A percentile compares a stretch with the other conserved stretches of the same genome.
These are phyloP conservation scores for Prunus mongolica DNA, from an alignment of 306 rosid genomes.

Conservation along the genomic window DNA sequence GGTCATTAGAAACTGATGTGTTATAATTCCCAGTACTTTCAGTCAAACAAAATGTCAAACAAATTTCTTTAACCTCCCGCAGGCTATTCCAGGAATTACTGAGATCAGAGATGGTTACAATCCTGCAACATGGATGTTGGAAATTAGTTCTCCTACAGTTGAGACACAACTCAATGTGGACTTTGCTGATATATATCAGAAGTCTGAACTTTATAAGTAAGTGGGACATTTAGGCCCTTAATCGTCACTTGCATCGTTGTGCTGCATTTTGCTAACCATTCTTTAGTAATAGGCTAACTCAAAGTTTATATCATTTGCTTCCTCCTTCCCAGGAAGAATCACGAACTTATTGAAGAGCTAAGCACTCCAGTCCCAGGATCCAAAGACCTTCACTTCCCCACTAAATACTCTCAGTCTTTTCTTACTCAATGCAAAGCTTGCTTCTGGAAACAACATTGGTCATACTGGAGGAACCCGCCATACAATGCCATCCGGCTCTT, in stretches of 20 bases:
- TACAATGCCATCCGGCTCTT: slow-evolving; percentile 18
- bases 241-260: neutral
- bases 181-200: neutral
- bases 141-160: slow-evolving; percentile 3
- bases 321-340: slow-evolving; percentile 19
- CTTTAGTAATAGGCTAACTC: neutral
- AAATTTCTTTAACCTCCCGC: neutral
- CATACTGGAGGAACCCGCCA: slow-evolving; percentile 24
- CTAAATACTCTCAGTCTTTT: slow-evolving; percentile 26
- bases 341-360: slow-evolving; percentile 20
- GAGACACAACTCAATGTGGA: neutral
- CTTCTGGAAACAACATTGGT: slow-evolving; percentile 25
- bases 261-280: neutral
- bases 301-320: neutral
- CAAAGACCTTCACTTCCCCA: slow-evolving; percentile 25
- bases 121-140: slow-evolving; percentile 15
- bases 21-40: neutral
- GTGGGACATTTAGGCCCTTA: neutral
- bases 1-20: neutral
- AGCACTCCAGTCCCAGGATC: slow-evolving; percentile 23
- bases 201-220: slow-evolving; percentile 5
- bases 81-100: slow-evolving; percentile 6
- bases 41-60: neutral
- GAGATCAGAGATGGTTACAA: slow-evolving; percentile 1
- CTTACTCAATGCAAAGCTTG: slow-evolving; percentile 24